A percentile compares a stretch with the other conserved stretches of the same genome.
Conservation (phyloP, 2,329 filamentous ascomycete genomes). For the Neofusicoccum cordaticola region DNA sequence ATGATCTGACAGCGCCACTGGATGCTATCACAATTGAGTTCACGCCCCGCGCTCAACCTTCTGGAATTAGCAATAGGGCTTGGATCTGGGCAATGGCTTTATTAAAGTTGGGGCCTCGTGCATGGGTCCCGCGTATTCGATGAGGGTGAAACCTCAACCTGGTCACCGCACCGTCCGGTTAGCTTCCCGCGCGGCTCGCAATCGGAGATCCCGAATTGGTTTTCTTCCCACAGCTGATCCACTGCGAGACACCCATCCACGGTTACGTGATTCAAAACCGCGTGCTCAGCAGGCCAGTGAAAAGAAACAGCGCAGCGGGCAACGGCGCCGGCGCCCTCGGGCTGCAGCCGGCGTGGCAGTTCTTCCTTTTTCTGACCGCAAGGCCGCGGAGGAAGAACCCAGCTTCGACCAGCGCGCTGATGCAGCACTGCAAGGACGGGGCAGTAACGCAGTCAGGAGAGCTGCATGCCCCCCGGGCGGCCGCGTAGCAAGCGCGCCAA, state of each 20-base stretch:
- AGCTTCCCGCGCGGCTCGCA: neutral
- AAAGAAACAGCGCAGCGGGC: neutral
- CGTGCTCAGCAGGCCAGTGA: neutral
- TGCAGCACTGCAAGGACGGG: neutral
- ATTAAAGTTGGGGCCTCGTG: constrained; percentile 3
- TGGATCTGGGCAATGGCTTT: neutral
- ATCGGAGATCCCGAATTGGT: neutral
- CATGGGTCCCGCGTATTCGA: constrained; percentile 1
- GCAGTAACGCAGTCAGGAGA: neutral
- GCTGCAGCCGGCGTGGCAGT: neutral
- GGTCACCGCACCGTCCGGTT: neutral
- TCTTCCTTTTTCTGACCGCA: neutral
- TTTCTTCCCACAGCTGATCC: neutral
- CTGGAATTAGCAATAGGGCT: neutral
- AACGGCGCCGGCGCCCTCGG: neutral
- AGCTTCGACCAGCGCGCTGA: neutral
- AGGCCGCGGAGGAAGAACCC: neutral
- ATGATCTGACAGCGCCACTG: neutral
- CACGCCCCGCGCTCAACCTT: neutral
- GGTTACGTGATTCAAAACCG: neutral
- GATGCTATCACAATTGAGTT: neutral
- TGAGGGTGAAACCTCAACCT: neutral
- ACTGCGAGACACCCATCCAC: neutral
- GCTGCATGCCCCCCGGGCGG: neutral
- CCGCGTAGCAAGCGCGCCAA: neutral